Conservation (phyloP, 2,329 filamentous ascomycete genomes). For the Canariomyces notabilis region DNA sequence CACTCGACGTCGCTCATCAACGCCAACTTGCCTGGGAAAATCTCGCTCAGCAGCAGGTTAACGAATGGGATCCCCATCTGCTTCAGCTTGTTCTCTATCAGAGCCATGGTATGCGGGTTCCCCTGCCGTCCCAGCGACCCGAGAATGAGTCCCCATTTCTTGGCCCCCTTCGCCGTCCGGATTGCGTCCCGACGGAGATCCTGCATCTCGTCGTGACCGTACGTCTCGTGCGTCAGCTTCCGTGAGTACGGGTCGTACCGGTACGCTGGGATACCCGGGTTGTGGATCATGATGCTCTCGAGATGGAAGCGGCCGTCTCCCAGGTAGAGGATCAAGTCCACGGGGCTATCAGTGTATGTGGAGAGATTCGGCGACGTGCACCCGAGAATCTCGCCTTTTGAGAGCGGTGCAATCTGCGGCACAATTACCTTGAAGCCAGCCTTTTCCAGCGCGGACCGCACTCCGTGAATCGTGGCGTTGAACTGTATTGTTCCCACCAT, state of each 20-base stretch:
- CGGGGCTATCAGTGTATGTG: conserved; percentile 30
- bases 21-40: conserved; percentile 91
- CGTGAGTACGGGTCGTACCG: conserved; percentile 95
- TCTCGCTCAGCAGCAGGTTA: conserved; percentile 85
- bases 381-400: conserved; percentile 93
- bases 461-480: conserved; percentile 90
- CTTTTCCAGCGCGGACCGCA: conserved; percentile 69
- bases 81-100: conserved; percentile 75
- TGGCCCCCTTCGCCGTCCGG: conserved; percentile 64
- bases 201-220: conserved; percentile 89
- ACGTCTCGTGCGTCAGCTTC: conserved; percentile 83
- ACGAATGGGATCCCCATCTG: conserved; percentile 72
- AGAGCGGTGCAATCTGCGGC: conserved; percentile 87
- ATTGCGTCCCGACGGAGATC: conserved; percentile 74
- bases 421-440: conserved; percentile 83
- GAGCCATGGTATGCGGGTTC: conserved; percentile 83
- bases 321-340: conserved; percentile 81
- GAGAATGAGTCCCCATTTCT: conserved; percentile 92
- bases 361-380: conserved; percentile 72
- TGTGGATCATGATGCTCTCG: conserved; percentile 98
- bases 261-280: conserved; percentile 84
- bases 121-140: conserved; percentile 90
- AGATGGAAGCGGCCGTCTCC: conserved; percentile 94
- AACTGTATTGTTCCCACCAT: conserved; percentile 98
- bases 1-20: conserved; percentile 93